These are phyloP conservation scores for Monosporascus sp. DNA, from an alignment of 2,329 filamentous ascomycete genomes.

Conservation along the genomic window DNA sequence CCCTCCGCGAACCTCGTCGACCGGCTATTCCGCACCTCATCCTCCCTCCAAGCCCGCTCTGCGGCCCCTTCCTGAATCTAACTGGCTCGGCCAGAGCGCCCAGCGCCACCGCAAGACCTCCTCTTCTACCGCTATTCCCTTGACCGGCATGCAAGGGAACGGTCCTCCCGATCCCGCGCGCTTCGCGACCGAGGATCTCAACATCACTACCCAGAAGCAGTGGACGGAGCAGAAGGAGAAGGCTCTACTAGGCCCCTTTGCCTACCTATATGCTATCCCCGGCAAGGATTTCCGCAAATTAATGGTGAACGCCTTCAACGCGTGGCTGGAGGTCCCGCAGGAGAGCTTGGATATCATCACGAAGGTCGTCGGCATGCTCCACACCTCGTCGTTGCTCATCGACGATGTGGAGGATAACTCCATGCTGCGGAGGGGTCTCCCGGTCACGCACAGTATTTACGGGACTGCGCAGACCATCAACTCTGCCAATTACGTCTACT, in stretches of 20 bases:
- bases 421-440: slow-evolving; percentile 69
- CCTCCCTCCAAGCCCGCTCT: slow-evolving; percentile 38
- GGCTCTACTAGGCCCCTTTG: slow-evolving; percentile 71
- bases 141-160: slow-evolving; percentile 33
- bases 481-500: slow-evolving; percentile 86
- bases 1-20: slow-evolving; percentile 69
- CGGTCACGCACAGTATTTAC: slow-evolving; percentile 80
- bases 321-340: slow-evolving; percentile 69
- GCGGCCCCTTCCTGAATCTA: slow-evolving; percentile 53
- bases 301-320: slow-evolving; percentile 76
- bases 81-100: slow-evolving; percentile 50
- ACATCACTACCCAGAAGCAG: slow-evolving; percentile 43
- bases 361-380: slow-evolving; percentile 76
- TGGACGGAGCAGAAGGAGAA: slow-evolving; percentile 75
- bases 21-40: slow-evolving; percentile 37
- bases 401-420: slow-evolving; percentile 87
- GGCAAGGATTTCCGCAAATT: slow-evolving; percentile 82
- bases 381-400: slow-evolving; percentile 77
- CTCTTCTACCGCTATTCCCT: slow-evolving; percentile 14
- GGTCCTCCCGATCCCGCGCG: slow-evolving; percentile 45
- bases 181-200: slow-evolving; percentile 51
- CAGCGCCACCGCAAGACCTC: slow-evolving; percentile 26
- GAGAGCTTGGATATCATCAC: slow-evolving; percentile 70
- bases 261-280: slow-evolving; percentile 73
- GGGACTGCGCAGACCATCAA: slow-evolving; percentile 87